Base-by-base conservation (phyloP, 1,284 basidiomycete species). In the Microbotryomycetes sp. region DNA sequence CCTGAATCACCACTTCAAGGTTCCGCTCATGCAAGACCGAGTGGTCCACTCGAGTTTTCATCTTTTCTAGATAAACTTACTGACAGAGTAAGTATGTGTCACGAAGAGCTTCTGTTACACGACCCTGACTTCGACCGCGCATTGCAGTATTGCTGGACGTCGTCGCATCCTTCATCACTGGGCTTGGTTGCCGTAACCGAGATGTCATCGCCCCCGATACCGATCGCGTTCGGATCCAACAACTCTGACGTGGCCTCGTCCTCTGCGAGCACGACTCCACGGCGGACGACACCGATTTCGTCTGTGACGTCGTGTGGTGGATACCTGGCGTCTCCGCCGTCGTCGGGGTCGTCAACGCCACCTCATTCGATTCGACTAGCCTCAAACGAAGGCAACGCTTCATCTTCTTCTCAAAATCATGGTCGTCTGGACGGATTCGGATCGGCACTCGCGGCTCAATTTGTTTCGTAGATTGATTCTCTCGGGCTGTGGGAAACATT, bases 11-110 rank as follows among this genome's bases (percentile, higher is more conserved):
- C 66, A 12, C 36, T 42, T 9, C 36, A 42, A 42, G 36, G 36
- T 19, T 9, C 12, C 9, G 12, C 36, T 9, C 36, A 12, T 12
- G 9, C 36, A 19, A 42, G 64, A 3, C 60, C 60, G n/a, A 59
- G 54, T 51, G 59, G 50, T 42, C 57, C 64, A 23, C 45, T 59
- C 25, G 64, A 68, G 53, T 68, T 68, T 23, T 64, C 62, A 29
- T 45, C 50, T 32, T 66, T 68, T 42, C 64, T 68, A 32, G 64
- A 66, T 45, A 57, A 62, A 36, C 60, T 66, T 23, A 51, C 60
- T 60, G 64, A 66, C 45, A 57, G 64, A 36, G 64, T 66, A 25
- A 51, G 64, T 60, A 25, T 23, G 9, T 9, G 36, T n/a, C n/a
- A n/a, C n/a, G n/a, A n/a, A n/a, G n/a, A n/a, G n/a, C n/a, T n/a